Base-by-base conservation (phyloP, 2,329 filamentous ascomycete genomes). In the Xenoacremonium recifei region DNA sequence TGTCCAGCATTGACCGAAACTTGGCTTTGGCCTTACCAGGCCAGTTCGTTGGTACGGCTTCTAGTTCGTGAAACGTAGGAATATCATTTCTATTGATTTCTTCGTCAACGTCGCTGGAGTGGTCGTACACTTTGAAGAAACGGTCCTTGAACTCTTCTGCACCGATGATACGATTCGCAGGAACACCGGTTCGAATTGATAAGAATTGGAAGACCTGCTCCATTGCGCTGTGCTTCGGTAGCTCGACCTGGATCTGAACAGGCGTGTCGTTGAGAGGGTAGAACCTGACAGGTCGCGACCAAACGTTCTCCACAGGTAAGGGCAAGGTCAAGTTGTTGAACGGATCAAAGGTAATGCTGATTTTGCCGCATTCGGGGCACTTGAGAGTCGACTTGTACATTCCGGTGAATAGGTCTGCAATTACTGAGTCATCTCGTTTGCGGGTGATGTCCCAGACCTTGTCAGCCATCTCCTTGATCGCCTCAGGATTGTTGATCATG, bases 311-410 rank as follows among this genome's bases (percentile, higher is more conserved):
- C 40, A 96, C 81, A 0, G 93, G 93, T 23, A 99, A 72, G 43
- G 95, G 93, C 18, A 99, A 72, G 0, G 93, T 96, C 45, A 99
- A 70, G 51, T 95, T 93, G 65, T 90, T 96, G 73, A 95, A 99
- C 1, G 93, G 93, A 62, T 99, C 93, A 60, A 99, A 99, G 0
- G 93, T 97, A 57, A 99, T 96, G 77, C 91, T 96, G 66, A 97
- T 87, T 69, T 97, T 99, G 54, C 85, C 79, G 64, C 93, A 99
- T 6, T 78, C 79, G 0, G 93, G 93, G 60, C 93, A 99, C 49
- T 93, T 85, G 49, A 99, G 79, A 1, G 92, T 97, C 33, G 95
- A 97, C 70, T 97, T 96, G 77, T 97, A 99, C 77, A 97, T 89
- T 49, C 93, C 93, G 17, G 89, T 95, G 65, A 99, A 99, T 10